These are phyloP conservation scores for Papiliotrema flavescens DNA, from an alignment of 1,284 basidiomycete genomes.

Conservation along the genomic window DNA sequence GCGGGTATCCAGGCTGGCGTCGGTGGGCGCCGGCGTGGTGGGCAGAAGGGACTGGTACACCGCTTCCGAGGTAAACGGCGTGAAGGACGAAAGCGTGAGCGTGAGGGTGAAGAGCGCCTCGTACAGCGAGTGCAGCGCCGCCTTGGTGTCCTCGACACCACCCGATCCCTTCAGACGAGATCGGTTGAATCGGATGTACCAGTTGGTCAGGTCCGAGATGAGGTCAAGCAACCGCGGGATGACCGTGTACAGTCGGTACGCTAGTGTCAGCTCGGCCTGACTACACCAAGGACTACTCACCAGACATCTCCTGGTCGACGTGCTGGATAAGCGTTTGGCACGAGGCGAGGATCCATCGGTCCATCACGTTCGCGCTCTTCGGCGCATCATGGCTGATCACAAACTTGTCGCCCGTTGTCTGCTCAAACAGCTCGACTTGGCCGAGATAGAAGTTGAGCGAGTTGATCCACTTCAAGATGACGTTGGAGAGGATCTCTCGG, in stretches of 20 bases:
- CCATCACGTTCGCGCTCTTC: slow-evolving; percentile 93
- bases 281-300: slow-evolving; percentile 27
- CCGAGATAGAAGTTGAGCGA: slow-evolving; percentile 99
- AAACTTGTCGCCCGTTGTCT: slow-evolving; percentile 75
- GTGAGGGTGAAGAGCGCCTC: slow-evolving; percentile 93
- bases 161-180: slow-evolving; percentile 93
- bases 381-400: slow-evolving; percentile 80
- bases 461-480: slow-evolving; percentile 98
- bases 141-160: slow-evolving; percentile 79
- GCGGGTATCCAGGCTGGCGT: slow-evolving; percentile 68
- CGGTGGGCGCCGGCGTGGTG: slow-evolving; percentile 74
- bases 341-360: slow-evolving; percentile 94
- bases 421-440: slow-evolving; percentile 86
- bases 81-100: slow-evolving; percentile 96
- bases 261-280: slow-evolving; percentile 23
- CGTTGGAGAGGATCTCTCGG: slow-evolving; percentile 89
- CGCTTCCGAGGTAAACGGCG: slow-evolving; percentile 96
- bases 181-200: slow-evolving; percentile 99
- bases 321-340: slow-evolving; percentile 94
- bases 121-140: slow-evolving; percentile 93
- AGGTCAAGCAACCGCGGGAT: slow-evolving; percentile 90
- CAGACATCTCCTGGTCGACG: slow-evolving; percentile 91
- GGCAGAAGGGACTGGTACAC: slow-evolving; percentile 86
- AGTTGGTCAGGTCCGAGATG: slow-evolving; percentile 96
- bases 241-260: slow-evolving; percentile 97